Evolutionary conservation across 2,329 filamentous ascomycete genomes (phyloP), one percentile per base, ranked within the genome.

Genomic region (Fusarium sp.): DNA sequence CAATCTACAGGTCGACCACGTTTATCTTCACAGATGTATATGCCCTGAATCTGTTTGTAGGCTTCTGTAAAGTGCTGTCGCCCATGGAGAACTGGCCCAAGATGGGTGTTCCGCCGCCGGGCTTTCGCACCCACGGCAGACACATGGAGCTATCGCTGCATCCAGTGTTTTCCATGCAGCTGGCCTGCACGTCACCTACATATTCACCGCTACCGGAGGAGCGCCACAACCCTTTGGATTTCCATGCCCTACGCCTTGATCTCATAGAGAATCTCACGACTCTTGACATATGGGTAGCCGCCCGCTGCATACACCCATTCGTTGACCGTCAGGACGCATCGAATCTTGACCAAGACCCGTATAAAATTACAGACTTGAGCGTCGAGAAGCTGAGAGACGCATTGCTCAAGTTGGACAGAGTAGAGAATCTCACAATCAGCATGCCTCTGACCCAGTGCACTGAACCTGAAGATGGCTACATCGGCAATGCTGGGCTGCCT

Each of bases 231-330:
- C 9, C 21, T 21, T 13, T 42, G 5, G 53, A 56, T 23, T 47
- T 56, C 8, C 53, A 56, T 23, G 41, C 35, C 4, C 46, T 56
- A 5, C 53, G 47, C 6, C 47, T 56, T 32, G 53, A 56, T 9
- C 41, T 47, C 15, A 15, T 56, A 13, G 35, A 56, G 4, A 51
- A 47, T 19, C 53, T 56, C 7, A 42, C 47, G 17, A 47, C 41
- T 15, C 41, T 52, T 19, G 25, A 56, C 17, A 23, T 56, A 29
- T 56, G 53, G 47, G 11, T 56, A 32, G 48, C 53, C 4, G 53
- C 41, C 33, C 47, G 53, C 29, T 46, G 11, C 10, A 51, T 42
- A 19, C 11, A 13, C 5, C 10, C 2, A 23, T 1, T n/a, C 43
- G 1, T 3, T 52, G 4, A 23, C 41, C 23, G 19, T 6, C 23